phyloP scores from a whole-genome alignment of 352 stramenopile genomes.

The Pythium grandisporangium region DNA sequence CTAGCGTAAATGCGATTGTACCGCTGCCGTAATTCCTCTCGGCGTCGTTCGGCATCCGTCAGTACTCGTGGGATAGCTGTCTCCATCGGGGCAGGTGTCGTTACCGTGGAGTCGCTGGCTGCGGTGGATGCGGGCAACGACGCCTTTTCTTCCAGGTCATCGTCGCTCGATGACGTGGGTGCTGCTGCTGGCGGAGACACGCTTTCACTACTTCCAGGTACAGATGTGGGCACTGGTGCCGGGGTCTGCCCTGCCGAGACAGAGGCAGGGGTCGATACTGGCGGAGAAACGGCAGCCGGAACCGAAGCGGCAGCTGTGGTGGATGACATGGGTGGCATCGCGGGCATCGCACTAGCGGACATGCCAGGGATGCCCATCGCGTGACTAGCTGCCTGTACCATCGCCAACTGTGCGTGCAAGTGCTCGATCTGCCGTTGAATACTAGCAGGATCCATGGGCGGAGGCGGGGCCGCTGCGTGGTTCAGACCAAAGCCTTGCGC shows the following conservation, averaged over 20 bases:
- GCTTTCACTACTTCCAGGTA: too few relatives aligned
- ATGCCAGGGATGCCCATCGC: too few relatives aligned
- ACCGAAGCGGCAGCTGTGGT: too few relatives aligned
- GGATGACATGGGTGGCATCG: too few relatives aligned
- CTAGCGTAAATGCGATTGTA: conserved; percentile 21
- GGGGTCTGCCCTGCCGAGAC: too few relatives aligned
- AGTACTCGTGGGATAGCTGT: conserved; percentile 11
- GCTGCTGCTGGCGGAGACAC: background rate
- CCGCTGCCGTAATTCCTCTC: conserved; percentile 19
- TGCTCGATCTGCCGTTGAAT: conserved; percentile 20
- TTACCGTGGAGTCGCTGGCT: background rate
- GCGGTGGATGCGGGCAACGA: background rate
- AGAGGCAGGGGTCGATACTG: too few relatives aligned
- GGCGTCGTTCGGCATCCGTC: conserved; percentile 18
- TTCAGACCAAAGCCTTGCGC: too few relatives aligned
- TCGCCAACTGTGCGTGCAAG: conserved; percentile 15
- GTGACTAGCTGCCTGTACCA: conserved; percentile 14
- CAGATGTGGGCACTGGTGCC: too few relatives aligned
- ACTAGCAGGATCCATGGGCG: conserved; percentile 9
- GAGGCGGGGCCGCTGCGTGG: too few relatives aligned
- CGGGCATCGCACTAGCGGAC: too few relatives aligned
- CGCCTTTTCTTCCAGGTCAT: conserved; percentile 19
- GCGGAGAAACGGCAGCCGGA: too few relatives aligned
- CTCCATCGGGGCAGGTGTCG: conserved; percentile 5
- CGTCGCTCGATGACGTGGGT: background rate